phyloP scores from a whole-genome alignment of 1,139 yeast species.

The Geotrichum cucujoidarum region DNA sequence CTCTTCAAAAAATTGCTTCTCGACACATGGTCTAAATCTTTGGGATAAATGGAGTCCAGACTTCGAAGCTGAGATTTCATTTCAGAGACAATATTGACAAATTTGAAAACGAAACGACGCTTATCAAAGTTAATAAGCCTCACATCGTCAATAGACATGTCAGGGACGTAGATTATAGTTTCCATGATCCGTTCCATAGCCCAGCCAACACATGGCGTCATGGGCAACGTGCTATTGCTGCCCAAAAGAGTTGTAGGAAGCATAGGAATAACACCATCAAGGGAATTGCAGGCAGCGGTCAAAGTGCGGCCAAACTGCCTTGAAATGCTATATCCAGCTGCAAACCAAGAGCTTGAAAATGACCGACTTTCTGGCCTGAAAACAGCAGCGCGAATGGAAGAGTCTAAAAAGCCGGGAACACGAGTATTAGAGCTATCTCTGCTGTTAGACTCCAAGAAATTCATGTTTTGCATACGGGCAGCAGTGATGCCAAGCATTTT shows the following conservation, averaged over 20 bases:
- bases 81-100: conserved; percentile 47
- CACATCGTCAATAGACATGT: conserved; percentile 56
- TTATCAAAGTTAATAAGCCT: conserved; percentile 62
- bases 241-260: conserved; percentile 22
- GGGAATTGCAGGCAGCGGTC: conserved; percentile 15
- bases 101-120: conserved; percentile 56
- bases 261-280: conserved; percentile 41
- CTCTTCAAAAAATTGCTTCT: conserved; percentile 18
- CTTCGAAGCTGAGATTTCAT: conserved; percentile 29
- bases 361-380: conserved; percentile 75
- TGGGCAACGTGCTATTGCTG: conserved; percentile 17
- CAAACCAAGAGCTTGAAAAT: conserved; percentile 62
- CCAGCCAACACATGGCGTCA: conserved; percentile 86
- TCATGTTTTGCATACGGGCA: conserved; percentile 60
- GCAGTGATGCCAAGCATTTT: conserved; percentile 62
- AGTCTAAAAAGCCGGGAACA: conserved; percentile 82
- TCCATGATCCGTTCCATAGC: conserved; percentile 55
- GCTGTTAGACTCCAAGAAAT: conserved; percentile 17
- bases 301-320: conserved; percentile 23
- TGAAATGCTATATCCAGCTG: conserved; percentile 43
- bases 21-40: conserved; percentile 1
- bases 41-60: conserved; percentile 12
- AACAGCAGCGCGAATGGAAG: conserved; percentile 70
- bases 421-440: conserved; percentile 43
- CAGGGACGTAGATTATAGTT: conserved; percentile 62